Percentiles rank a stretch among this genome's conserved stretches.
Conservation (phyloP, 495 filamentous ascomycete genomes). For the Neurospora intermedia region DNA sequence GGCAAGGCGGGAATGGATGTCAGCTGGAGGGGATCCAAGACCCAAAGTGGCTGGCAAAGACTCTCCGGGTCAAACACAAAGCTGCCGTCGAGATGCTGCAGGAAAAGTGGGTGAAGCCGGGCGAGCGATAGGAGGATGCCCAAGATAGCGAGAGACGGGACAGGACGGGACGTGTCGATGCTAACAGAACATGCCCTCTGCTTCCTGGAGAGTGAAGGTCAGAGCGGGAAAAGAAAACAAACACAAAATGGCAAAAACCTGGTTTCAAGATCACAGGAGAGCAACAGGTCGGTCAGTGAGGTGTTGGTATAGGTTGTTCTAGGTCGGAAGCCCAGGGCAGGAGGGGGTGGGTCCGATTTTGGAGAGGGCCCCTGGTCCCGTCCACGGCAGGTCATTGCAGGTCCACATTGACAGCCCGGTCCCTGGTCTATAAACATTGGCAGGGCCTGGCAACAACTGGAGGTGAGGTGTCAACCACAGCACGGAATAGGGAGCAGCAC, state of each 20-base stretch:
- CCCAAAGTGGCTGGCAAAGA: neutral
- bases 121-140: neutral
- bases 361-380: neutral
- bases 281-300: neutral
- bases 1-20: neutral
- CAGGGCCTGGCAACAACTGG: neutral
- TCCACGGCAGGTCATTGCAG: neutral
- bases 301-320: neutral
- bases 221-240: conserved; percentile 6
- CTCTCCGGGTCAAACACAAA: neutral
- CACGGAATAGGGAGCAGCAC: neutral
- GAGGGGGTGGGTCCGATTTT: neutral
- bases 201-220: conserved; percentile 3
- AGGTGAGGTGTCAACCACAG: neutral
- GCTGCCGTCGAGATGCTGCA: neutral
- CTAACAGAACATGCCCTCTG: neutral
- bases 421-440: neutral
- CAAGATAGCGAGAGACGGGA: neutral
- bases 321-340: neutral
- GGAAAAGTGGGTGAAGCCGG: neutral
- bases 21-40: neutral
- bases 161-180: neutral
- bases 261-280: conserved; percentile 19
- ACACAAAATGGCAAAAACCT: conserved; percentile 10
- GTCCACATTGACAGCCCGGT: neutral